Evolutionary conservation across 2,329 filamentous ascomycete species (phyloP).

Genomic region (Pseudogymnoascus sp.): DNA sequence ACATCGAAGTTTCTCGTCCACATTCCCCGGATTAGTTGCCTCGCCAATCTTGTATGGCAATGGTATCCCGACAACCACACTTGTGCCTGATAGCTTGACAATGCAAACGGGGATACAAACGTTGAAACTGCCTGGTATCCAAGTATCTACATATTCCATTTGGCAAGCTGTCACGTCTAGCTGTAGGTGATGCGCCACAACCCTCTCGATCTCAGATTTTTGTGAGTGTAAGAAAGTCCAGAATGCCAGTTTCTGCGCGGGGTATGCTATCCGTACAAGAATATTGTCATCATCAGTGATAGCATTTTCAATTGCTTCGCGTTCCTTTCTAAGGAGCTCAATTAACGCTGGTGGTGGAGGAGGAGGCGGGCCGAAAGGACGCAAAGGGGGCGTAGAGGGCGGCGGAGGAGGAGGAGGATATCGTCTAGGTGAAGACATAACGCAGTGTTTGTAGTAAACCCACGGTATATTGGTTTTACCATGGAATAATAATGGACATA

Average conservation of each 20-base stretch:
- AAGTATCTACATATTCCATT: neutral
- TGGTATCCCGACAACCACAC: neutral
- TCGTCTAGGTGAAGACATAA: neutral
- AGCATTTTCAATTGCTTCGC: neutral
- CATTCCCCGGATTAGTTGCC: neutral
- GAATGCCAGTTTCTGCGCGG: neutral
- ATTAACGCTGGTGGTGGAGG: neutral
- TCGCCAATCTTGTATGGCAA: neutral
- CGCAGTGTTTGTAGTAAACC: neutral
- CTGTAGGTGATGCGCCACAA: neutral
- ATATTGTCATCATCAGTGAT: neutral
- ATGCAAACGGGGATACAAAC: neutral
- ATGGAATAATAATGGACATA: neutral
- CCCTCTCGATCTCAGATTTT: neutral
- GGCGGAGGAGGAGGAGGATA: neutral
- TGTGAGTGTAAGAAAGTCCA: neutral
- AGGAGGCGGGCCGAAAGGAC: neutral
- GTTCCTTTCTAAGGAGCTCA: no score
- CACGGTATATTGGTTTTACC: neutral
- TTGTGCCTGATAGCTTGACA: neutral
- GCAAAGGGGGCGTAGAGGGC: neutral
- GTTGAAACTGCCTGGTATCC: neutral
- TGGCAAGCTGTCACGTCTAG: neutral
- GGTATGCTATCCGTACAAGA: neutral
- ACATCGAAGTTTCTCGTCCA: neutral